Evolutionary conservation across 495 filamentous ascomycete species (phyloP).

Genomic region (Penicillium macrosclerotiorum): DNA sequence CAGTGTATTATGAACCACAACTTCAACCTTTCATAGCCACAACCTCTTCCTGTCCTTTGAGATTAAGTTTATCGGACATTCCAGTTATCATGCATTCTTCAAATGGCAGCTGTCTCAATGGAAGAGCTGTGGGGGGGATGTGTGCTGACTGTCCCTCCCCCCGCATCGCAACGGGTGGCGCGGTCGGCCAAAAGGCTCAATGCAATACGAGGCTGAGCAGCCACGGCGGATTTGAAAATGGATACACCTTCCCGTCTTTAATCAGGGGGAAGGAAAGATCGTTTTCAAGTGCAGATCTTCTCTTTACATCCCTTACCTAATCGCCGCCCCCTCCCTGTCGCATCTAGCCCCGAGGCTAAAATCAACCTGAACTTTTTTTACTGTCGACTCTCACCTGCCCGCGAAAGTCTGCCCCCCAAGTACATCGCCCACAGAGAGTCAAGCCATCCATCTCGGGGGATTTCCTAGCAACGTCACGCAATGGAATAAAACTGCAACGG

Average conservation of each 20-base stretch:
- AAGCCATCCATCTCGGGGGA: too few relatives aligned
- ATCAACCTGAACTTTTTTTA: not conserved
- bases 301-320: conserved; percentile 9
- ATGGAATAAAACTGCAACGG: conserved; percentile 8
- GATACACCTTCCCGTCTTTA: not conserved
- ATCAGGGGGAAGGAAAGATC: not conserved
- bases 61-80: too few relatives aligned
- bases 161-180: conserved; percentile 1
- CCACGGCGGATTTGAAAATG: conserved; percentile 7
- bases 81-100: too few relatives aligned
- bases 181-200: not conserved
- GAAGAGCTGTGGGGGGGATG: too few relatives aligned
- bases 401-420: too few relatives aligned
- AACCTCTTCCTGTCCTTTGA: too few relatives aligned
- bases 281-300: conserved; percentile 12
- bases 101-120: too few relatives aligned
- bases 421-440: too few relatives aligned
- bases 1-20: not conserved
- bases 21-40: not conserved
- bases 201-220: conserved; percentile 20
- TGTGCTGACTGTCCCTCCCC: not conserved
- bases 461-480: too few relatives aligned
- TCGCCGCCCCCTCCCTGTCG: not conserved
- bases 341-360: not conserved
- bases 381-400: too few relatives aligned